These are phyloP conservation scores for Aurantiochytrium sp. DNA, from an alignment of 108 stramenopile genomes.

Conservation along the genomic window DNA sequence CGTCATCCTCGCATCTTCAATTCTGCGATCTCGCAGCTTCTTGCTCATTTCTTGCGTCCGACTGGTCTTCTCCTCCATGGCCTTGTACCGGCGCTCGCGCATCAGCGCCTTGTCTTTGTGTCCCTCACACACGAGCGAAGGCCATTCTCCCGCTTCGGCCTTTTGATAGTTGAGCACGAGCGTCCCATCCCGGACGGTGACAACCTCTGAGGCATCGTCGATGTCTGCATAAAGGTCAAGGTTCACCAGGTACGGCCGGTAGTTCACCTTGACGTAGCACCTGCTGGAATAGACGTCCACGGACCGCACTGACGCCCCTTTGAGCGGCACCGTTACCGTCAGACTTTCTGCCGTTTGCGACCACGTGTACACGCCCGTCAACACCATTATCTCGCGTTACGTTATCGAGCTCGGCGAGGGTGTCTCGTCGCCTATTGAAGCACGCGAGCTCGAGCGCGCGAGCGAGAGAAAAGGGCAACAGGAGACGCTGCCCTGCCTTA, in stretches of 20 bases:
- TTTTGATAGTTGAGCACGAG: constrained; percentile 33
- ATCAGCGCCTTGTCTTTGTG: constrained; percentile 19
- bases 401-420: too few species aligned
- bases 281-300: constrained; percentile 36
- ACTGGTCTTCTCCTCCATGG: constrained; percentile 32
- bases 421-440: too few species aligned
- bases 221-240: constrained; percentile 39
- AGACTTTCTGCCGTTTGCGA: not conserved
- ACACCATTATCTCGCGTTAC: not conserved
- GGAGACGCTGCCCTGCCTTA: too few species aligned
- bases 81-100: constrained; percentile 23
- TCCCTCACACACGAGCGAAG: constrained; percentile 20
- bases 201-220: constrained; percentile 19
- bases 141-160: constrained; percentile 6
- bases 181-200: constrained; percentile 34
- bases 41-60: constrained; percentile 21
- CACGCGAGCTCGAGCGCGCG: too few species aligned
- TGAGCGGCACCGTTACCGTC: constrained; percentile 16
- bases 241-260: constrained; percentile 41
- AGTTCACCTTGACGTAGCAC: constrained; percentile 45
- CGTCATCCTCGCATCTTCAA: constrained; percentile 33
- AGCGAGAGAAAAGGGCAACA: too few species aligned
- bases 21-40: constrained; percentile 3
- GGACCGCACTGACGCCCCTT: not conserved
- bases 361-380: constrained; percentile 22